Evolutionary conservation across 1,139 yeast species (phyloP).

Genomic region (Yamadazyma siamensis): DNA sequence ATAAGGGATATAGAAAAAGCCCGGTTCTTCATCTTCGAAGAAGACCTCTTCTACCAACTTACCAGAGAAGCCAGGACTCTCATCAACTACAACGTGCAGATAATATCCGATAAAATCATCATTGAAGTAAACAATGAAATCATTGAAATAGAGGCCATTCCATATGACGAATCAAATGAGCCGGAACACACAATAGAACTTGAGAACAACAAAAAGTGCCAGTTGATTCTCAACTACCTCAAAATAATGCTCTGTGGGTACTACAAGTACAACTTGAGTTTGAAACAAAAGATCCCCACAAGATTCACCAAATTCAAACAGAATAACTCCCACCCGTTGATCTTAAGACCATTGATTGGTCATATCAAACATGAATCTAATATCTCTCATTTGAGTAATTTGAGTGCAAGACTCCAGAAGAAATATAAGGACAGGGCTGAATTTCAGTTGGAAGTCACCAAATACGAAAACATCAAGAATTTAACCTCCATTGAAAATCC

Average conservation of each 20-base stretch:
- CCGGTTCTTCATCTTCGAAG: conserved; percentile 77
- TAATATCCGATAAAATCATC: conserved; percentile 63
- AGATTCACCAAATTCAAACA: conserved; percentile 52
- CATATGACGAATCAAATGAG: conserved; percentile 43
- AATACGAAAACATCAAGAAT: conserved; percentile 22
- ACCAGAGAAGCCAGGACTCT: conserved; percentile 72
- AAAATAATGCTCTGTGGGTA: conserved; percentile 61
- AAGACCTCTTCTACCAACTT: conserved; percentile 71
- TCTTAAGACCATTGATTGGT: conserved; percentile 66
- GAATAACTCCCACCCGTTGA: conserved; percentile 45
- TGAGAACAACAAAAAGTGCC: conserved; percentile 51
- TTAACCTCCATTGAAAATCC: conserved; percentile 26
- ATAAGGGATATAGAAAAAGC: conserved; percentile 57
- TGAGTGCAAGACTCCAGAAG: conserved; percentile 38
- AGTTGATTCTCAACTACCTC: conserved; percentile 48
- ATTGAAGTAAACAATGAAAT: conserved; percentile 65
- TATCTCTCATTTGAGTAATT: conserved; percentile 23
- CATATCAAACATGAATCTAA: conserved; percentile 62
- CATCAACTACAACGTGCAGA: conserved; percentile 68
- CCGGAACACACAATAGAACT: conserved; percentile 35
- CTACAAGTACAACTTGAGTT: conserved; percentile 49
- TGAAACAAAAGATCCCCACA: conserved; percentile 46
- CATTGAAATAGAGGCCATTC: conserved; percentile 66
- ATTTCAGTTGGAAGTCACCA: conserved; percentile 18
- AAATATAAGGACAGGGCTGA: conserved; percentile 22